These are phyloP conservation scores for Cytospora mali DNA, from an alignment of 2,329 filamentous ascomycete species.

Conservation along the genomic window DNA sequence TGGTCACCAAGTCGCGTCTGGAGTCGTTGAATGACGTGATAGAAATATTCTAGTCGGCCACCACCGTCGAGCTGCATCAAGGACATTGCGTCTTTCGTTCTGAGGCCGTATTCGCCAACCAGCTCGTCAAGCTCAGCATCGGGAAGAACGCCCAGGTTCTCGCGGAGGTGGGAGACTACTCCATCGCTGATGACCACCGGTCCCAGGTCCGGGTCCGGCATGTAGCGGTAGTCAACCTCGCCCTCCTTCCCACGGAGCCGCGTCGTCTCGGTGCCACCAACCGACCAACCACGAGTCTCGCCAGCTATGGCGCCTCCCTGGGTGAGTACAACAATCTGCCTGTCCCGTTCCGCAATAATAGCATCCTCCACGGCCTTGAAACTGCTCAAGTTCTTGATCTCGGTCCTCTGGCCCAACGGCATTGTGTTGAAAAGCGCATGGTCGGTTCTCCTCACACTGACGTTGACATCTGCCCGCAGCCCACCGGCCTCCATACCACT, in stretches of 20 bases:
- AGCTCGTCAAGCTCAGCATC: constrained; percentile 70
- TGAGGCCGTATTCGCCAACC: constrained; percentile 66
- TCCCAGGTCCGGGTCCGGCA: constrained; percentile 91
- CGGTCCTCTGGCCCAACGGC: constrained; percentile 79
- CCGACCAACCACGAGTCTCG: constrained; percentile 91
- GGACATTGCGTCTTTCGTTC: constrained; percentile 79
- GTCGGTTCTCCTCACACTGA: constrained; percentile 73
- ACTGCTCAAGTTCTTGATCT: constrained; percentile 96
- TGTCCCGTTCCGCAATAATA: constrained; percentile 84
- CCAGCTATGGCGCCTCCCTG: constrained; percentile 73
- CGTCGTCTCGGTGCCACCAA: constrained; percentile 80
- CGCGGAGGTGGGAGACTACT: constrained; percentile 65
- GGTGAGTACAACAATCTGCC: constrained; percentile 82
- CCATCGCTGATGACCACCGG: constrained; percentile 75
- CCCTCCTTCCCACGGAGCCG: constrained; percentile 90
- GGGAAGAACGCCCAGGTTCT: constrained; percentile 69
- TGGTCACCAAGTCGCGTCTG: constrained; percentile 32
- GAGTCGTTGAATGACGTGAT: constrained; percentile 61
- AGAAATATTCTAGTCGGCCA: constrained; percentile 79
- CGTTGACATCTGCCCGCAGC: constrained; percentile 90
- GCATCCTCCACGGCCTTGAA: constrained; percentile 96
- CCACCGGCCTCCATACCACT: constrained; percentile 93
- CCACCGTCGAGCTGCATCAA: constrained; percentile 78
- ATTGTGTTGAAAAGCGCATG: constrained; percentile 36
- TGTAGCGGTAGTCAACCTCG: constrained; percentile 96